Conservation (phyloP, 768 basidiomycete genomes). For the Hypholoma sublateritium region DNA sequence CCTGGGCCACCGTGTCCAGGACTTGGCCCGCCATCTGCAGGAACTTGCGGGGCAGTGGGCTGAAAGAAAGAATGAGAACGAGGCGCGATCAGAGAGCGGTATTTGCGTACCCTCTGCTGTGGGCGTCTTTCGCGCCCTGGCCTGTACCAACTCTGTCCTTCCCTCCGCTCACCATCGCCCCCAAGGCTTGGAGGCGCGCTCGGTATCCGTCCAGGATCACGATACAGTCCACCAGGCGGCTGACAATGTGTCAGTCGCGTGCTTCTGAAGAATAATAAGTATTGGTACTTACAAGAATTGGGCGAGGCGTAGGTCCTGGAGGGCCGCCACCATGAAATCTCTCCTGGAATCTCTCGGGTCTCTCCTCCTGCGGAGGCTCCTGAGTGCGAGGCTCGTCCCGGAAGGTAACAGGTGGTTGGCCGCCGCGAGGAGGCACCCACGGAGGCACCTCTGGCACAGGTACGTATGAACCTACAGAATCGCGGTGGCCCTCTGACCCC, state of each 20-base stretch:
- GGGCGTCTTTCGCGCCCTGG: conserved; percentile 1
- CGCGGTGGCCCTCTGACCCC: background rate
- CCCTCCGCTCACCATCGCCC: background rate
- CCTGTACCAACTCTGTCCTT: conserved; percentile 29
- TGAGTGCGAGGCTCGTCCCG: background rate
- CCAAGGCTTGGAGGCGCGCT: conserved; percentile 29
- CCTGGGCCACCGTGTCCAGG: background rate
- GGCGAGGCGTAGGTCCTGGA: conserved; percentile 20
- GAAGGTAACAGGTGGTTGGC: background rate
- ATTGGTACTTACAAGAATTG: conserved; percentile 25
- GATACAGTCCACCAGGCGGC: background rate
- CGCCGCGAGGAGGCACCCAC: no score
- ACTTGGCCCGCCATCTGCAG: background rate
- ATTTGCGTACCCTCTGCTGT: background rate
- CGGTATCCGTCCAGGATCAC: conserved; percentile 14
- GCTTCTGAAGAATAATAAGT: conserved; percentile 7
- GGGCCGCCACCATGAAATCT: background rate
- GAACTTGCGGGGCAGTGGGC: background rate
- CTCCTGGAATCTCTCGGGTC: no score
- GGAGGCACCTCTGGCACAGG: background rate
- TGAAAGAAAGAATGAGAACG: background rate
- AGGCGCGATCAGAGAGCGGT: background rate
- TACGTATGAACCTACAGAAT: background rate
- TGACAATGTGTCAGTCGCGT: no score
- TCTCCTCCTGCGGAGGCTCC: background rate